Percentiles rank a stretch among this genome's conserved stretches.
Evolutionary conservation across 2,329 filamentous ascomycete species (phyloP).

Genomic region (Chaetomium globosum): DNA sequence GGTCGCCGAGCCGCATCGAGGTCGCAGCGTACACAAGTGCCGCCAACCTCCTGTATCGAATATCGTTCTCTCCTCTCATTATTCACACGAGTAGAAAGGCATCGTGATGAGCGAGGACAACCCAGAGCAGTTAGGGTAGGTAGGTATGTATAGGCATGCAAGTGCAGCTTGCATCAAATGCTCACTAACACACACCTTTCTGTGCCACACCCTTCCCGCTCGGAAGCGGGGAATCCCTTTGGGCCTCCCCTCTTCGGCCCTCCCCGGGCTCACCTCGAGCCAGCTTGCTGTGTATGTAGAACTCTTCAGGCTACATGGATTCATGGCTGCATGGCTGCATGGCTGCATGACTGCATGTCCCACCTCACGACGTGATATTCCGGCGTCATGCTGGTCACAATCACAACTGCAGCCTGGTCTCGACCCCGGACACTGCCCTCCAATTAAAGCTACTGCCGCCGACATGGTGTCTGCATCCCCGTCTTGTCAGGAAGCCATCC

Average conservation of each 20-base stretch:
- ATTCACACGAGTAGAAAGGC: background rate
- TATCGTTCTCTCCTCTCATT: background rate
- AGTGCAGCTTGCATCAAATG: background rate
- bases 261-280: background rate
- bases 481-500: conserved; percentile 23
- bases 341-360: conserved; percentile 14
- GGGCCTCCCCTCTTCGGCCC: background rate
- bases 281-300: background rate
- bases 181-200: background rate
- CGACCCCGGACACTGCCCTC: conserved; percentile 13
- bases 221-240: conserved; percentile 7
- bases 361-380: conserved; percentile 17
- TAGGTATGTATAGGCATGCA: too few relatives aligned
- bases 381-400: conserved; percentile 14
- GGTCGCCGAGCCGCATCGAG: conserved; percentile 26
- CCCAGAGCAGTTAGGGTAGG: background rate
- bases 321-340: conserved; percentile 9
- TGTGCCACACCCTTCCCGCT: background rate
- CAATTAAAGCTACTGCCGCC: conserved; percentile 23
- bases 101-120: background rate
- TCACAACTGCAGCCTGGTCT: conserved; percentile 23
- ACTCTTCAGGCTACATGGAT: background rate
- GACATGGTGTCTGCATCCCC: conserved; percentile 20
- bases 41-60: background rate
- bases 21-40: too few relatives aligned